A percentile compares a stretch with the other conserved stretches of the same genome.
These are phyloP conservation scores for Pterulicium gracile DNA, from an alignment of 1,284 basidiomycete species.

Conservation along the genomic window DNA sequence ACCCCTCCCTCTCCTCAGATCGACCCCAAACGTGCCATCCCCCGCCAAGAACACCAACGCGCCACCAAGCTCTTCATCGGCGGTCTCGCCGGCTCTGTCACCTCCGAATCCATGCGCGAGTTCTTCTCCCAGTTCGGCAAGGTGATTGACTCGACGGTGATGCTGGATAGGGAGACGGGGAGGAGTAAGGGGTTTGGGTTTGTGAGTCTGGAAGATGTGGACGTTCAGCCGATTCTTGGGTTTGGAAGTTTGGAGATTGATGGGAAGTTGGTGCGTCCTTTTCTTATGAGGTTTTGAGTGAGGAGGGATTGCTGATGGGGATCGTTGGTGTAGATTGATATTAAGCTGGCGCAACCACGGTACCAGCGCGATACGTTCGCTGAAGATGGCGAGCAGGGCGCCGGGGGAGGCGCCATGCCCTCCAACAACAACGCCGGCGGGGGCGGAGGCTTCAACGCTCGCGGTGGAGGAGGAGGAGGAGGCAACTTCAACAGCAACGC, in stretches of 20 bases:
- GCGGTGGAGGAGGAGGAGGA: slow-evolving; percentile 12
- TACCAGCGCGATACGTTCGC: slow-evolving; percentile 57
- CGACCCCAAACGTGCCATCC: slow-evolving; percentile 98
- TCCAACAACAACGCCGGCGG: slow-evolving; percentile 14
- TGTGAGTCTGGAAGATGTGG: slow-evolving; percentile 87
- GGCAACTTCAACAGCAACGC: slow-evolving; percentile 22
- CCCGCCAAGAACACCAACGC: slow-evolving; percentile 86
- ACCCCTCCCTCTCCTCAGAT: slow-evolving; percentile 49
- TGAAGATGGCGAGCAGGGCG: slow-evolving; percentile 16
- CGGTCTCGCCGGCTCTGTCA: slow-evolving; percentile 84
- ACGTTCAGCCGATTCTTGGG: slow-evolving; percentile 77
- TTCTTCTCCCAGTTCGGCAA: slow-evolving; percentile 89
- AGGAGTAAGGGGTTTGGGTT: slow-evolving; percentile 98
- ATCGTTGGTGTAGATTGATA: slow-evolving; percentile 88
- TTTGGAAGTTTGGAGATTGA: slow-evolving; percentile 84
- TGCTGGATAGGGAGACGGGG: slow-evolving; percentile 96
- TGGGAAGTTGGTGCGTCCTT: slow-evolving; percentile 68
- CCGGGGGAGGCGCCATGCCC: background rate
- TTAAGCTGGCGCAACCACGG: slow-evolving; percentile 86
- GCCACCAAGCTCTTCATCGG: slow-evolving; percentile 95
- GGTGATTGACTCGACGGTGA: slow-evolving; percentile 95
- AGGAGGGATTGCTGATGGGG: too few species aligned
- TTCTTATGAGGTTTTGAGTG: too few species aligned
- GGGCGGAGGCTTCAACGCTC: slow-evolving; percentile 11
- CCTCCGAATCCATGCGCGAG: slow-evolving; percentile 85